Conservation (phyloP, 106 monocot species). For the Dendrobium catenatum region DNA sequence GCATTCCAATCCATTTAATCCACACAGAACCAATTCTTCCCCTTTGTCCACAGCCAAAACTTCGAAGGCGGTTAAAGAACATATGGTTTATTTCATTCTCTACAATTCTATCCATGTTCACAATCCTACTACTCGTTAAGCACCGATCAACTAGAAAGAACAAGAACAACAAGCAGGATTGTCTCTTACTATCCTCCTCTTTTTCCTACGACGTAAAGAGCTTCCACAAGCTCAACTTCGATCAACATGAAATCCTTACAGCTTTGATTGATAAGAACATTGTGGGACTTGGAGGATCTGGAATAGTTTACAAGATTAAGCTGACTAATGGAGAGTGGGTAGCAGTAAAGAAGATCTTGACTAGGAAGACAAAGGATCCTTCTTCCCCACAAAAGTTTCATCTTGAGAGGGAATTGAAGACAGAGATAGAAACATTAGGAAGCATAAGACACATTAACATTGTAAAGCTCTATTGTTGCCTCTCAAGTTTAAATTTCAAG, state of each 20-base stretch:
- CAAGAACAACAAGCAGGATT: slow-evolving; percentile 31
- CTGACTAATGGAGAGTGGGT: slow-evolving; percentile 70
- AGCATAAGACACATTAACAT: slow-evolving; percentile 98
- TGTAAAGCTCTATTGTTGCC: slow-evolving; percentile 88
- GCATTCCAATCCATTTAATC: slow-evolving; percentile 38
- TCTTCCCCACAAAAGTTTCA: slow-evolving; percentile 10
- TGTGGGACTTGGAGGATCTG: slow-evolving; percentile 83
- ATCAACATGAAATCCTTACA: slow-evolving; percentile 76
- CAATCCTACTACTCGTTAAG: slow-evolving; percentile 27
- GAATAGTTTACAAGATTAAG: slow-evolving; percentile 83
- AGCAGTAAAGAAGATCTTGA: slow-evolving; percentile 87
- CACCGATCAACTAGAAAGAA: slow-evolving; percentile 21
- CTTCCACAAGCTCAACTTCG: slow-evolving; percentile 88
- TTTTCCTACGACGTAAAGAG: slow-evolving; percentile 84
- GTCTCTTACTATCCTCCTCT: slow-evolving; percentile 30
- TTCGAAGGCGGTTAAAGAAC: slow-evolving; percentile 24
- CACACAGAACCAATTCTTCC: slow-evolving; percentile 23
- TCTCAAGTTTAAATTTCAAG: slow-evolving; percentile 62
- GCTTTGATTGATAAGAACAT: slow-evolving; percentile 86
- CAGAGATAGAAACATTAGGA: slow-evolving; percentile 79
- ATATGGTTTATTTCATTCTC: slow-evolving; percentile 52
- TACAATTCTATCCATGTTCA: slow-evolving; percentile 21
- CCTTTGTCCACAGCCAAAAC: slow-evolving; percentile 35
- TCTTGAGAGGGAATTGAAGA: slow-evolving; percentile 52
- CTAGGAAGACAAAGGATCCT: slow-evolving; percentile 21